Conservation (phyloP, 2,329 filamentous ascomycete species). For the Zymoseptoria pseudotritici region DNA sequence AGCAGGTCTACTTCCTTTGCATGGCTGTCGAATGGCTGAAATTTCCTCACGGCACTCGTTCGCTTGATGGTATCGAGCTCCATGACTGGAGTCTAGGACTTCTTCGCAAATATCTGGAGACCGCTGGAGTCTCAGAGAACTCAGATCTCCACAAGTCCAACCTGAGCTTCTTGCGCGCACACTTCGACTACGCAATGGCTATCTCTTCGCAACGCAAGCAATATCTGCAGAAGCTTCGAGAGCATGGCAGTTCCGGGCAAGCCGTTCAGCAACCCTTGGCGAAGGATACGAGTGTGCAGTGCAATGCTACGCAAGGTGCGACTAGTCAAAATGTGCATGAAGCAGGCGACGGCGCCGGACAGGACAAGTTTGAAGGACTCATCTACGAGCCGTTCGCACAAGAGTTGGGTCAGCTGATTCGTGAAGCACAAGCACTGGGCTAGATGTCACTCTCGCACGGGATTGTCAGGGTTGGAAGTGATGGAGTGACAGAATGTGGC, state of each 20-base stretch:
- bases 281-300: no score
- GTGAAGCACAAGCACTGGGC: neutral
- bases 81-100: neutral
- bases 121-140: neutral
- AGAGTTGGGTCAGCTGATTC: neutral
- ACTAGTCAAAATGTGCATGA: neutral
- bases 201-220: neutral
- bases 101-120: neutral
- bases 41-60: neutral
- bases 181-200: neutral
- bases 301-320: no score
- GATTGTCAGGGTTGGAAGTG: neutral
- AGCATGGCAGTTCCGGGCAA: neutral
- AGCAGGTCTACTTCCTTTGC: neutral
- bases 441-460: neutral
- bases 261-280: no score
- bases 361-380: neutral
- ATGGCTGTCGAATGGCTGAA: neutral
- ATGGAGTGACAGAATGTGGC: neutral
- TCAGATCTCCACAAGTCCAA: neutral
- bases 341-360: neutral
- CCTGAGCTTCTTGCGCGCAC: neutral
- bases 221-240: neutral
- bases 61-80: neutral
- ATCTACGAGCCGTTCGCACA: neutral